A percentile compares a stretch with the other conserved stretches of the same genome.
Evolutionary conservation across 1,284 basidiomycete genomes (phyloP).

Genomic region (Pisolithus thermaeus): DNA sequence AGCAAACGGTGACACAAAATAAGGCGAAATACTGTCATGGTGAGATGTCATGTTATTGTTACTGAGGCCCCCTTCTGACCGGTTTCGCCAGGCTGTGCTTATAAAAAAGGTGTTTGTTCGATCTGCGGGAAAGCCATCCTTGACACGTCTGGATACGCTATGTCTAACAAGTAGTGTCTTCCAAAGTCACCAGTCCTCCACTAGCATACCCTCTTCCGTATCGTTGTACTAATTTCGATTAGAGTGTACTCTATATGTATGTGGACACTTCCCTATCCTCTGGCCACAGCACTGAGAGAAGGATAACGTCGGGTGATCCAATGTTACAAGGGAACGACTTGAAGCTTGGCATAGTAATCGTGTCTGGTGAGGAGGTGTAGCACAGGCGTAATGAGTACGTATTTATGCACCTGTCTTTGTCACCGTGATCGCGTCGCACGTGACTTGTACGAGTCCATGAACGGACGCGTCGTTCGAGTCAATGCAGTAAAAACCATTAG

Average conservation of each 20-base stretch:
- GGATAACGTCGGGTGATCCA: too few relatives aligned
- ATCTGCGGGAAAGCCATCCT: slow-evolving; percentile 81
- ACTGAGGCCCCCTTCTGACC: slow-evolving; percentile 4
- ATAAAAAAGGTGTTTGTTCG: slow-evolving; percentile 76
- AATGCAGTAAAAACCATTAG: not conserved
- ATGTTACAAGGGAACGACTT: too few relatives aligned
- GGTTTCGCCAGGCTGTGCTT: slow-evolving; percentile 62
- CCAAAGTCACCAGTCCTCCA: not conserved
- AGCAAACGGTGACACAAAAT: slow-evolving; percentile 74
- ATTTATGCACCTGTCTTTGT: not conserved
- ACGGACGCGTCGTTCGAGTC: slow-evolving; percentile 17
- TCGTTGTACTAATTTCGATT: not conserved
- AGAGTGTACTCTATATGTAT: not conserved
- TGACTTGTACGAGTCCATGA: slow-evolving; percentile 28
- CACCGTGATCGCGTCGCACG: slow-evolving; percentile 4
- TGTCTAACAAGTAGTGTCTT: slow-evolving; percentile 64
- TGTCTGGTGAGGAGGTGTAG: too few relatives aligned
- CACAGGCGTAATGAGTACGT: too few relatives aligned
- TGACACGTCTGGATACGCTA: slow-evolving; percentile 74
- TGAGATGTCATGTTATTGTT: slow-evolving; percentile 26
- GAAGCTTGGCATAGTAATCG: too few relatives aligned
- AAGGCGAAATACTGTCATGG: slow-evolving; percentile 83
- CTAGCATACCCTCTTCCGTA: slow-evolving; percentile 23
- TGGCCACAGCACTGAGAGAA: too few relatives aligned
- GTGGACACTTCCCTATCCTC: too few relatives aligned